A percentile compares a stretch with the other conserved stretches of the same genome.
Conservation (phyloP, 768 basidiomycete species). For the Arthromyces matolae region DNA sequence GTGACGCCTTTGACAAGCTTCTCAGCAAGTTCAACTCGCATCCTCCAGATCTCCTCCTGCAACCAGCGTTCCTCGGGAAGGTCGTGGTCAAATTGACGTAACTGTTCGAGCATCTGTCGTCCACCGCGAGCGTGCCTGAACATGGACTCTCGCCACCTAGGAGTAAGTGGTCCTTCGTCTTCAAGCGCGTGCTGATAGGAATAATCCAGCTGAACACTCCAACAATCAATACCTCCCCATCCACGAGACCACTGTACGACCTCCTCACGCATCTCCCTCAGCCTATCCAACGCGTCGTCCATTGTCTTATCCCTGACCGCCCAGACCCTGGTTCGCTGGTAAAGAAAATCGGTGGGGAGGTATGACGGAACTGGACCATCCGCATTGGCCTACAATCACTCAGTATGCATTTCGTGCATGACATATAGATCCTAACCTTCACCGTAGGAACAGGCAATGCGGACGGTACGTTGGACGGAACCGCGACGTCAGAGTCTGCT, state of each 20-base stretch:
- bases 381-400: background rate
- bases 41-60: conserved; percentile 1
- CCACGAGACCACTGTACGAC: background rate
- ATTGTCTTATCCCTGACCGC: background rate
- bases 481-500: too few species aligned
- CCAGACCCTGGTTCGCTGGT: background rate
- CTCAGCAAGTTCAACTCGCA: background rate
- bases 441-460: background rate
- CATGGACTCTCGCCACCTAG: background rate
- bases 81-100: background rate
- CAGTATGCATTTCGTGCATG: background rate
- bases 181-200: background rate
- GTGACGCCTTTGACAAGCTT: background rate
- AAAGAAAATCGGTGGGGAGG: background rate
- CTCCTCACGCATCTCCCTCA: background rate
- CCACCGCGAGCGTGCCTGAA: background rate
- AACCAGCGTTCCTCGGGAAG: background rate
- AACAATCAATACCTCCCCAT: background rate
- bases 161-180: background rate
- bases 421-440: background rate
- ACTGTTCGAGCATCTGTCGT: background rate
- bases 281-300: background rate
- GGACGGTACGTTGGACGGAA: background rate
- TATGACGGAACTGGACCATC: background rate
- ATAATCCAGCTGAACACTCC: background rate